These are phyloP conservation scores for Neocatenulostroma microsporum DNA, from an alignment of 2,329 filamentous ascomycete species.

Conservation along the genomic window DNA sequence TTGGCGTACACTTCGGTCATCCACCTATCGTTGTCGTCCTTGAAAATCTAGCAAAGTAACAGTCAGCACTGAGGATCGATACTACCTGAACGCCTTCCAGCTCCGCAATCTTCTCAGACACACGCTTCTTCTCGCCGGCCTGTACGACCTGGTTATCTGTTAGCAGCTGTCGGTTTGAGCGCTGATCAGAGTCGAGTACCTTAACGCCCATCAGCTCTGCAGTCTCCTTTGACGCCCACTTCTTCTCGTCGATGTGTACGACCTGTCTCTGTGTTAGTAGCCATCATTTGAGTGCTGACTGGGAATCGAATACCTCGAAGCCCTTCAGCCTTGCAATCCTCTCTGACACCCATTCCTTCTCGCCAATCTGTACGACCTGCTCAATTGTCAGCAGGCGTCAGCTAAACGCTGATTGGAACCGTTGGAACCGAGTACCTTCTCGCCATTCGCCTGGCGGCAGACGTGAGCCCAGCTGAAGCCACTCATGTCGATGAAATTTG, in stretches of 20 bases:
- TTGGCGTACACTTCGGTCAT: not conserved
- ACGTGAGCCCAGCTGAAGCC: constrained; percentile 5
- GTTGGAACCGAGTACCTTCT: too few relatives aligned
- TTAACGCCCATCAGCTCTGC: not conserved
- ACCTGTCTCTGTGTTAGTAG: too few relatives aligned
- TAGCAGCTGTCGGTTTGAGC: not conserved
- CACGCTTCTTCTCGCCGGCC: not conserved
- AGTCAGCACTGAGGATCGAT: too few relatives aligned
- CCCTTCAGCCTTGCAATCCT: too few relatives aligned
- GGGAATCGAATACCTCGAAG: too few relatives aligned
- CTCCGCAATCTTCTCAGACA: not conserved
- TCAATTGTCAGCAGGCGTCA: not conserved
- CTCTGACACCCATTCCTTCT: not conserved
- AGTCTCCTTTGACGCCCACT: not conserved
- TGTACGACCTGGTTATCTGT: not conserved
- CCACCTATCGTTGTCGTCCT: not conserved
- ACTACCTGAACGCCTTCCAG: not conserved
- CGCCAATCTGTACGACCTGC: not conserved
- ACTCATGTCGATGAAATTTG: too few relatives aligned
- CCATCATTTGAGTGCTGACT: too few relatives aligned
- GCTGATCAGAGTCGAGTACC: not conserved
- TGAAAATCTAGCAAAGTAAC: not conserved
- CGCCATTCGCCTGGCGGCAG: constrained; percentile 6
- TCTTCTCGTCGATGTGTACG: not conserved
- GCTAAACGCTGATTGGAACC: too few relatives aligned